Evolutionary conservation across 345 rosid species (phyloP), one percentile per base, ranked within the genome.

Genomic region (Conringia planisiliqua): DNA sequence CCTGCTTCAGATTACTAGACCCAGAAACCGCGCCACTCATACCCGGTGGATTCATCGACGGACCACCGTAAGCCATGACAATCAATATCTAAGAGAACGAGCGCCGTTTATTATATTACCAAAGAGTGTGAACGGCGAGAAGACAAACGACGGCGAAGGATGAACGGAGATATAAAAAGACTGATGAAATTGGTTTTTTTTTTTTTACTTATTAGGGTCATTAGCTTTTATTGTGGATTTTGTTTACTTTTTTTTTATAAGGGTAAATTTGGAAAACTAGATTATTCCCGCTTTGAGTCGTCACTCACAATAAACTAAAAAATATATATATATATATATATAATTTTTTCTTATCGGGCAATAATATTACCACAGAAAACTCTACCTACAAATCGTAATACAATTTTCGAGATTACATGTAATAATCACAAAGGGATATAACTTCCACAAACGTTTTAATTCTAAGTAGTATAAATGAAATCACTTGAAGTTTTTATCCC

Each of bases 1-100:
- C 91, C 61, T 89, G 97, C 86, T 83, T 93, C 0, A 82, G 39
- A 44, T 83, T 40, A 24, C 56, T 35, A 36, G 81, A 68, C 36
- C 59, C 74, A 7, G 88, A 26, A 61, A 52, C 35, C 0, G 76
- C 62, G n/a, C 76, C 79, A 13, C 29, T 44, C 85, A 71, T 38
- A 55, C 74, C 65, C 39, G 70, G 73, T 42, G 83, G 77, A 60
- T 71, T 75, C 55, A 74, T 75, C 8, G 83, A 30, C 10, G 82
- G 66, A 47, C 83, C 83, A 35, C 89, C 86, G 67, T 80, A 86
- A 24, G 85, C 66, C 78, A 80, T 43, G 71, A 36, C 10, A 9
- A 35, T 35, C 9, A 10, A 35, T 35, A 36, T 36, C 40, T 3
- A 36, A 33, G 57, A 68, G 16, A 55, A 7, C 7, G 60, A n/a